Conservation (phyloP, 1,284 basidiomycete species). For the Sporisorium graminicola region DNA sequence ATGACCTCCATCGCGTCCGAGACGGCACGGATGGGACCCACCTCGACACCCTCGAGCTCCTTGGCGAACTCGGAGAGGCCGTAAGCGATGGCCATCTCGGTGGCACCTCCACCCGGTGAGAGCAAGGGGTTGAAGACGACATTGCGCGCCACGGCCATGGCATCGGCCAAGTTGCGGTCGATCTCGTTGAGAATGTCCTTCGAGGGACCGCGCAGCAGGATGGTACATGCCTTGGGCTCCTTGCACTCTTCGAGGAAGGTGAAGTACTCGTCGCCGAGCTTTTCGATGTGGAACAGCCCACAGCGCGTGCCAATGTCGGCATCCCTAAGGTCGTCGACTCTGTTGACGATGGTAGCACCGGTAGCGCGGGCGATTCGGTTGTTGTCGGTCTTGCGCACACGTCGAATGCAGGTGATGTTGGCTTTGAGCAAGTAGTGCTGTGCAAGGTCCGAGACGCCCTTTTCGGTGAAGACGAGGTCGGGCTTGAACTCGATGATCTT, state of each 20-base stretch:
- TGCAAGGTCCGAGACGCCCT: conserved; percentile 92
- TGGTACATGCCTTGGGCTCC: conserved; percentile 96
- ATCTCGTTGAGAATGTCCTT: conserved; percentile 99
- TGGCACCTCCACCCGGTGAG: conserved; percentile 93
- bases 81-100: conserved; percentile 96
- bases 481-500: conserved; percentile 93
- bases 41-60: conserved; percentile 79
- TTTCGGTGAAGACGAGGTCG: conserved; percentile 95
- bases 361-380: conserved; percentile 96
- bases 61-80: conserved; percentile 87
- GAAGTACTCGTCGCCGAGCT: conserved; percentile 97
- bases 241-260: conserved; percentile 93
- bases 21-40: conserved; percentile 90
- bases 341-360: conserved; percentile 96
- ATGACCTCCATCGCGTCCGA: conserved; percentile 98
- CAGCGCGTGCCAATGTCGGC: conserved; percentile 91
- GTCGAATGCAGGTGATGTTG: conserved; percentile 90
- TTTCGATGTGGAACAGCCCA: conserved; percentile 94
- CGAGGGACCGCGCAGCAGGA: conserved; percentile 95
- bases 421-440: conserved; percentile 92
- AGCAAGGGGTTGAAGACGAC: conserved; percentile 94
- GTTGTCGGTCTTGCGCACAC: conserved; percentile 98
- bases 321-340: conserved; percentile 93
- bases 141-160: conserved; percentile 96
- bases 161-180: conserved; percentile 96